phyloP scores from a whole-genome alignment of 2,329 filamentous ascomycete species.

The Calonectria fujianensis region DNA sequence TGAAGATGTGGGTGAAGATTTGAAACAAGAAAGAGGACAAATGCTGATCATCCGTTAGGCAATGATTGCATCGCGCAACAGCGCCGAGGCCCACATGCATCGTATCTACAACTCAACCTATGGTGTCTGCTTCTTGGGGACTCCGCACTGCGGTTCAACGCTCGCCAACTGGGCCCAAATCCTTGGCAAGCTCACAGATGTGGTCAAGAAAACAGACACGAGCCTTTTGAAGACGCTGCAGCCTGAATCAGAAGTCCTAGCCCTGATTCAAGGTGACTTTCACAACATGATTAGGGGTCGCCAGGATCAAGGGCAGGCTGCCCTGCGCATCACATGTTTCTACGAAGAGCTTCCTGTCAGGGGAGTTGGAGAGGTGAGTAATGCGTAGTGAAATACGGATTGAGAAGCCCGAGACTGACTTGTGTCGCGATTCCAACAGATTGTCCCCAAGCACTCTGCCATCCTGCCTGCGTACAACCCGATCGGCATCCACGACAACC shows the following conservation, averaged over 20 bases:
- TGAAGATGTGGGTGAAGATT: neutral
- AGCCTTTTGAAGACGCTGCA: neutral
- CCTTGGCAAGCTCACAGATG: neutral
- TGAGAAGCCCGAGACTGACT: neutral
- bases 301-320: neutral
- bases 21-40: neutral
- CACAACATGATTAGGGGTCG: slow-evolving; percentile 17
- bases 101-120: neutral
- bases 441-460: slow-evolving; percentile 7
- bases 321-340: slow-evolving; percentile 8
- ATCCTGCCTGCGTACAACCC: slow-evolving; percentile 10
- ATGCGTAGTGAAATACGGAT: fast-evolving
- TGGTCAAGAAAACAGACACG: neutral
- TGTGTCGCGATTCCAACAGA: neutral
- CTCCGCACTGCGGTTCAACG: neutral
- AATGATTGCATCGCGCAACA: slow-evolving; percentile 2
- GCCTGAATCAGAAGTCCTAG: neutral
- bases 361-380: slow-evolving; percentile 2
- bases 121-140: slow-evolving; percentile 11
- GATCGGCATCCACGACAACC: slow-evolving; percentile 14
- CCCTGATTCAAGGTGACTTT: neutral
- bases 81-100: slow-evolving; percentile 3
- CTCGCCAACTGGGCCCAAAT: slow-evolving; percentile 14
- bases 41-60: neutral
- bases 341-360: slow-evolving; percentile 3